Conservation (phyloP, 805 yeast species). For the Cyberlindnera amylophila region DNA sequence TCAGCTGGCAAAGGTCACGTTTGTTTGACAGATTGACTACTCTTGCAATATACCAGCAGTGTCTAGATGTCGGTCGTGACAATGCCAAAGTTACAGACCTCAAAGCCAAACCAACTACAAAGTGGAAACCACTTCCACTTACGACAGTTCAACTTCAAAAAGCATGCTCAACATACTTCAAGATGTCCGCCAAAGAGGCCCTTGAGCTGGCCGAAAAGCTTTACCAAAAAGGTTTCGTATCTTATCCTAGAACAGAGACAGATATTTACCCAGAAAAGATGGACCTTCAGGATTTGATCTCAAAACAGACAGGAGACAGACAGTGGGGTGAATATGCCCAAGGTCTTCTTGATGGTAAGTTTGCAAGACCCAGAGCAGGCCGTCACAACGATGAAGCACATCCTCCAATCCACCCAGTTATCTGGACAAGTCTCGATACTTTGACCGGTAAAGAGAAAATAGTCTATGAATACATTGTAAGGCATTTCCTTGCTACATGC, state of each 20-base stretch:
- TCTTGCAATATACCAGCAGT: slow-evolving; percentile 60
- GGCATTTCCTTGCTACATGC: slow-evolving; percentile 89
- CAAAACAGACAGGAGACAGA: slow-evolving; percentile 50
- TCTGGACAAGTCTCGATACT: slow-evolving; percentile 34
- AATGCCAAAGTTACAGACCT: slow-evolving; percentile 49
- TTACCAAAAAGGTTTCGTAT: slow-evolving; percentile 80
- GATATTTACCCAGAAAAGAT: slow-evolving; percentile 76
- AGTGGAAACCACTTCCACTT: slow-evolving; percentile 82
- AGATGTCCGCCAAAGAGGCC: slow-evolving; percentile 75
- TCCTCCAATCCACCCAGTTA: slow-evolving; percentile 95
- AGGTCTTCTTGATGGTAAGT: slow-evolving; percentile 39
- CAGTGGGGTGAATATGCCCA: slow-evolving; percentile 75
- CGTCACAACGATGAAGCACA: slow-evolving; percentile 90
- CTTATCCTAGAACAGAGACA: slow-evolving; percentile 98
- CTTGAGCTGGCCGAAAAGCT: slow-evolving; percentile 77
- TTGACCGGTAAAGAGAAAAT: slow-evolving; percentile 48
- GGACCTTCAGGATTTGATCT: slow-evolving; percentile 61
- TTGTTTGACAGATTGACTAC: slow-evolving; percentile 72
- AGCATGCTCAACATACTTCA: slow-evolving; percentile 71
- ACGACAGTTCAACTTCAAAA: slow-evolving; percentile 94
- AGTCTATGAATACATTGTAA: slow-evolving; percentile 81
- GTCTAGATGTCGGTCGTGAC: slow-evolving; percentile 41
- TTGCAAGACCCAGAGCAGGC: slow-evolving; percentile 73
- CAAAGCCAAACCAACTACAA: slow-evolving; percentile 60
- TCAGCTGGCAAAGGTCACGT: slow-evolving; percentile 71